phyloP scores from a whole-genome alignment of 352 stramenopile genomes.

The Globisporangium carolinianum region DNA sequence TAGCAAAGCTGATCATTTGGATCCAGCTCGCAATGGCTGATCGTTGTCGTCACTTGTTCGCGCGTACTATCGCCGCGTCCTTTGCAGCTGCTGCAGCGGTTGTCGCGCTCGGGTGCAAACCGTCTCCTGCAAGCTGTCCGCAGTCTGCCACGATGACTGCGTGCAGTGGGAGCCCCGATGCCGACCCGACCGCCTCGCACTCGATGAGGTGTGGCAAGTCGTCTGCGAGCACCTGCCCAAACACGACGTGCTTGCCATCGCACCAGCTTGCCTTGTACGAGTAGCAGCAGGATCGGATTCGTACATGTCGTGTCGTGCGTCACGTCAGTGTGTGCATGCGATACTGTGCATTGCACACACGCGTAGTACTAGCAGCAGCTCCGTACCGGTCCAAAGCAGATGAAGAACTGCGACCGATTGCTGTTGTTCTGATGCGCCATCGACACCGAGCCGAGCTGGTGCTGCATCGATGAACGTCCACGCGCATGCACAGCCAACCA shows the following conservation, averaged over 20 bases:
- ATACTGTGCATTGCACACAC: neutral
- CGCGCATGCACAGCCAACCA: neutral
- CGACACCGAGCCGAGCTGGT: constrained; percentile 89
- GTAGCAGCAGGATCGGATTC: neutral
- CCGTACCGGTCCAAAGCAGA: constrained; percentile 83
- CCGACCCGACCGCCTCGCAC: constrained; percentile 41
- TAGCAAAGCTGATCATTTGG: neutral
- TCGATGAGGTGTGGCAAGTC: constrained; percentile 44
- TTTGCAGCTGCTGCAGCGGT: constrained; percentile 12
- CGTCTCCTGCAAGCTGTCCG: constrained; percentile 42
- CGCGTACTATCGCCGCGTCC: neutral
- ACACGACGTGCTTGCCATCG: constrained; percentile 98
- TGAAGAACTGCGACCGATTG: constrained; percentile 99
- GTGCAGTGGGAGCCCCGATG: constrained; percentile 36
- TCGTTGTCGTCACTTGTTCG: neutral
- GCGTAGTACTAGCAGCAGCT: neutral
- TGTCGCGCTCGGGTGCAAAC: constrained; percentile 19
- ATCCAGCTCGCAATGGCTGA: neutral
- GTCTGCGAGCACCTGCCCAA: constrained; percentile 91
- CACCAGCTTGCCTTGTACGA: constrained; percentile 63
- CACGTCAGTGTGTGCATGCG: neutral
- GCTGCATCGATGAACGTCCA: constrained; percentile 22
- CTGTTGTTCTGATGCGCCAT: constrained; percentile 97
- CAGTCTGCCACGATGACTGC: constrained; percentile 52
- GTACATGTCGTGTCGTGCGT: too few species aligned